phyloP scores from a whole-genome alignment of 129 eudicot genomes.

The Helianthus tuberosus region DNA sequence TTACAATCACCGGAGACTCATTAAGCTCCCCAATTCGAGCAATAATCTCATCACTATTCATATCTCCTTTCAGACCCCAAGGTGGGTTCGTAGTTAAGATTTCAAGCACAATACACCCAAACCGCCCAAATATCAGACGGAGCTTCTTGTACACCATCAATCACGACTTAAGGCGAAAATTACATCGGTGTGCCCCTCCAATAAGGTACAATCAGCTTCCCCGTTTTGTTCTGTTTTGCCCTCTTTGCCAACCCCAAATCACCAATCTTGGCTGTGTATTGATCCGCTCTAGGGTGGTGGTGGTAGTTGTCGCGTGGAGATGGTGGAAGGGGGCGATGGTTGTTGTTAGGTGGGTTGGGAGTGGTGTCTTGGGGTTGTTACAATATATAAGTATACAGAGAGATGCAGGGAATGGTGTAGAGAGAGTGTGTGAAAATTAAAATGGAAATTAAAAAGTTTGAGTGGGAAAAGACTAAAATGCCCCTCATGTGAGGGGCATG shows the following conservation, averaged over 20 bases:
- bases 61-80: slow-evolving; percentile 27
- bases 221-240: slow-evolving; percentile 43
- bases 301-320: too few species aligned
- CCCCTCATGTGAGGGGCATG: too few species aligned
- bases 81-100: slow-evolving; percentile 41
- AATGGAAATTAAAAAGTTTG: too few species aligned
- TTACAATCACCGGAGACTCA: slow-evolving; percentile 50
- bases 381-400: too few species aligned
- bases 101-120: slow-evolving; percentile 41
- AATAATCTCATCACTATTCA: slow-evolving; percentile 38
- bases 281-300: background rate
- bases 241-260: slow-evolving; percentile 39
- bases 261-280: slow-evolving; percentile 59
- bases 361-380: too few species aligned
- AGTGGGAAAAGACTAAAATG: too few species aligned
- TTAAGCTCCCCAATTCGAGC: slow-evolving; percentile 36
- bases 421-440: too few species aligned
- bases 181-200: slow-evolving; percentile 23
- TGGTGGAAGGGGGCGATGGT: too few species aligned
- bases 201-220: slow-evolving; percentile 3
- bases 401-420: too few species aligned
- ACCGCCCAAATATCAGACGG: slow-evolving; percentile 48
- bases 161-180: slow-evolving; percentile 34
- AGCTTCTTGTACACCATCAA: slow-evolving; percentile 44
- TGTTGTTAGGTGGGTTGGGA: too few species aligned